These are phyloP conservation scores for Arthroderma sp. DNA, from an alignment of 2,329 filamentous ascomycete species.

Conservation along the genomic window DNA sequence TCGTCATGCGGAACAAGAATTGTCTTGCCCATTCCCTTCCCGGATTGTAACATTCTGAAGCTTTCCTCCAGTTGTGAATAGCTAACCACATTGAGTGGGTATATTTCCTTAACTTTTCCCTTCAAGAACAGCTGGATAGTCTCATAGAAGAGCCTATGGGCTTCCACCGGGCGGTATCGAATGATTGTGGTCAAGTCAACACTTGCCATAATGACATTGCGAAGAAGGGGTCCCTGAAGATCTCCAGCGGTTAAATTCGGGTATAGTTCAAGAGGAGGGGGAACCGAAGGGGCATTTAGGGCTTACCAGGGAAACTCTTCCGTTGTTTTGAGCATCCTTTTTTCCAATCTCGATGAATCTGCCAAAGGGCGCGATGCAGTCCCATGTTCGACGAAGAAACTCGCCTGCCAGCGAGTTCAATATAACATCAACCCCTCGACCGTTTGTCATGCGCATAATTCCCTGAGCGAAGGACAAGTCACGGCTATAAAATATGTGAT, in stretches of 20 bases:
- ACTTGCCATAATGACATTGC: conserved; percentile 11
- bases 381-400: conserved; percentile 6
- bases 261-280: background rate
- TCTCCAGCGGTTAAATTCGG: background rate
- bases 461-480: conserved; percentile 7
- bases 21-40: conserved; percentile 8
- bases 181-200: conserved; percentile 12
- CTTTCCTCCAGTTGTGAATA: conserved; percentile 12
- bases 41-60: conserved; percentile 12
- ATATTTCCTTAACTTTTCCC: conserved; percentile 11
- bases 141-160: conserved; percentile 7
- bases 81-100: conserved; percentile 9
- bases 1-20: conserved; percentile 7
- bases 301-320: conserved; percentile 4
- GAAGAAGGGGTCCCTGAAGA: conserved; percentile 8
- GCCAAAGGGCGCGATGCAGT: conserved; percentile 10
- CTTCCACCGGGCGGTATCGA: conserved; percentile 7
- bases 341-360: conserved; percentile 12
- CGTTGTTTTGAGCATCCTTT: conserved; percentile 3
- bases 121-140: conserved; percentile 10
- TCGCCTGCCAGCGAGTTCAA: conserved; percentile 11
- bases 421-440: conserved; percentile 10
- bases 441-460: conserved; percentile 8
- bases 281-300: background rate
- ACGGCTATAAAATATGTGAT: conserved; percentile 10